Conservation (phyloP, 2,329 filamentous ascomycete species). For the Beauveria australis region DNA sequence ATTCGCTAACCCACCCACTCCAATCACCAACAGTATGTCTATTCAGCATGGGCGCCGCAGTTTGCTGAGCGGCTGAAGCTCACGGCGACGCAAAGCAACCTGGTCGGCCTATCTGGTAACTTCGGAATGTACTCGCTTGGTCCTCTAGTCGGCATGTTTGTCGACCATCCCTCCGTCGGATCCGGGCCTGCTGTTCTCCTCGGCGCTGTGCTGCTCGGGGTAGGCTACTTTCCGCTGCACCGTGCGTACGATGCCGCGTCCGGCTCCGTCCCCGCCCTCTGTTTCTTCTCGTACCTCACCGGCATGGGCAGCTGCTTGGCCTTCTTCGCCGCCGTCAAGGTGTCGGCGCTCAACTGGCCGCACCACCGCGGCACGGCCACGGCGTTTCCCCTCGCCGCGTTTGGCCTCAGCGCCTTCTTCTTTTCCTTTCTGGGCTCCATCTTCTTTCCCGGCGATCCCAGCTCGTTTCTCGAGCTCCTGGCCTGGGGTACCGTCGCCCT, state of each 20-base stretch:
- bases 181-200: constrained; percentile 70
- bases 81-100: constrained; percentile 85
- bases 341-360: constrained; percentile 84
- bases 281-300: constrained; percentile 76
- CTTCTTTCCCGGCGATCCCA: constrained; percentile 75
- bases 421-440: constrained; percentile 75
- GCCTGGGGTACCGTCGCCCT: constrained; percentile 71
- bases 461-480: constrained; percentile 71
- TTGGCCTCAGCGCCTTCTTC: constrained; percentile 93
- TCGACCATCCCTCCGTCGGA: constrained; percentile 61
- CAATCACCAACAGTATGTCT: constrained; percentile 66
- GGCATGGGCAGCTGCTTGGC: constrained; percentile 84
- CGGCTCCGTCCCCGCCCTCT: constrained; percentile 55
- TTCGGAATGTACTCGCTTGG: constrained; percentile 91
- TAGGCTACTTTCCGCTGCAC: constrained; percentile 82
- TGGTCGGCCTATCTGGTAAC: constrained; percentile 80
- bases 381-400: constrained; percentile 84
- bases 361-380: constrained; percentile 87
- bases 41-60: constrained; percentile 95
- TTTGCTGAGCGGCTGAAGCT: constrained; percentile 81
- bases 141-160: constrained; percentile 79
- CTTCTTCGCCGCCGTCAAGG: constrained; percentile 83
- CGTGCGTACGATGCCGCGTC: constrained; percentile 64
- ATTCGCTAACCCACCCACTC: not conserved
- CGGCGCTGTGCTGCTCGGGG: constrained; percentile 62